These are phyloP conservation scores for Ogataea zsoltii DNA, from an alignment of 805 yeast genomes.

Conservation along the genomic window DNA sequence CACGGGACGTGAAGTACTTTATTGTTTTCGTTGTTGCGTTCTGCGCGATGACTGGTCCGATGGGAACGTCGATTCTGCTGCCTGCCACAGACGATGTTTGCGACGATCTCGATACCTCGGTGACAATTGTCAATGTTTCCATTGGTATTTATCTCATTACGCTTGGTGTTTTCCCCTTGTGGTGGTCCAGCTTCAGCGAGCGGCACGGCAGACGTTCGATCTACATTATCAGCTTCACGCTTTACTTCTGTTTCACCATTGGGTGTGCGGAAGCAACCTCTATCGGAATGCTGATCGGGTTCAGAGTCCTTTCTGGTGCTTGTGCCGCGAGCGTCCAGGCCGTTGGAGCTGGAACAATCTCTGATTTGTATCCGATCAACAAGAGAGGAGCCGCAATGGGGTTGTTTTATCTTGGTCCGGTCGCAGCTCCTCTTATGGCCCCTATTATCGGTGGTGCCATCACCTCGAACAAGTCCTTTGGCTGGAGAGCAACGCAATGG, in stretches of 20 bases:
- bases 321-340: constrained; percentile 84
- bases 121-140: constrained; percentile 67
- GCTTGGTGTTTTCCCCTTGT: constrained; percentile 77
- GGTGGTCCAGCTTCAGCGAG: constrained; percentile 88
- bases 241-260: constrained; percentile 65
- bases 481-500: constrained; percentile 92
- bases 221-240: constrained; percentile 63
- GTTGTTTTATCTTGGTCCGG: constrained; percentile 74
- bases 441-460: constrained; percentile 83
- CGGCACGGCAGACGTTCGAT: constrained; percentile 72
- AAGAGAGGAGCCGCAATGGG: constrained; percentile 83
- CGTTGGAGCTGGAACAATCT: constrained; percentile 86
- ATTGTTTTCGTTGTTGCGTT: constrained; percentile 67
- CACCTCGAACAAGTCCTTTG: constrained; percentile 55
- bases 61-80: constrained; percentile 82
- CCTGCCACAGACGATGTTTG: constrained; percentile 73
- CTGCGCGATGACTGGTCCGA: constrained; percentile 81
- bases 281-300: constrained; percentile 62
- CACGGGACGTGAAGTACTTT: constrained; percentile 46
- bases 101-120: constrained; percentile 53
- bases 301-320: constrained; percentile 76
- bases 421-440: constrained; percentile 75
- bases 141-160: constrained; percentile 77
- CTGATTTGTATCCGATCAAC: constrained; percentile 66
- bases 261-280: constrained; percentile 69